These are phyloP conservation scores for Boletus insuetus DNA, from an alignment of 768 basidiomycete species.

Conservation along the genomic window DNA sequence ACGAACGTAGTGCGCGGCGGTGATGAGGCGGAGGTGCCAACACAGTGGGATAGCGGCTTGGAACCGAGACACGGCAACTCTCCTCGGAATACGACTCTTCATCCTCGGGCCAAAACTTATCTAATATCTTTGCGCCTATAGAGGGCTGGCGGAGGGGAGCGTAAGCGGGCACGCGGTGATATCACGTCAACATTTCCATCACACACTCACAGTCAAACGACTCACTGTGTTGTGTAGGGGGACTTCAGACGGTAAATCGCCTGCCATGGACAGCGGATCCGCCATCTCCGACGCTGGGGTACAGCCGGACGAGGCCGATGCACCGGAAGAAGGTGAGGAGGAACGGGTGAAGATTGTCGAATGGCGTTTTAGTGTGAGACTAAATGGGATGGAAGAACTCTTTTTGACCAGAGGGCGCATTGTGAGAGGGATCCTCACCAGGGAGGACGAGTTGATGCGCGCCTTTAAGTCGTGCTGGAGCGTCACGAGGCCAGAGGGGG, in stretches of 20 bases:
- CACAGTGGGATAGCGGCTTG: slow-evolving; percentile 14
- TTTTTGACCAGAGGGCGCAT: slow-evolving; percentile 30
- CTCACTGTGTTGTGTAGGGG: slow-evolving; percentile 14
- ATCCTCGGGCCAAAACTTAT: slow-evolving; percentile 33
- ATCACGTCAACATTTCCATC: slow-evolving; percentile 8
- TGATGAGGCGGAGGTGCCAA: slow-evolving; percentile 31
- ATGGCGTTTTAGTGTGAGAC: slow-evolving; percentile 24
- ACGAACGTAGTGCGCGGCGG: slow-evolving; percentile 23
- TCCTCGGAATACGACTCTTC: slow-evolving; percentile 21
- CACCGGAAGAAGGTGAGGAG: slow-evolving; percentile 15
- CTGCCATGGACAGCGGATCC: slow-evolving; percentile 17
- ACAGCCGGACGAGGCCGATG: slow-evolving; percentile 9
- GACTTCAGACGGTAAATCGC: neutral
- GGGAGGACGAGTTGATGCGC: slow-evolving; percentile 22
- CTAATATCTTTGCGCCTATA: slow-evolving; percentile 29
- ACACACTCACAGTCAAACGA: neutral
- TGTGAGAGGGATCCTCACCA: slow-evolving; percentile 26
- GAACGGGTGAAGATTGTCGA: slow-evolving; percentile 24
- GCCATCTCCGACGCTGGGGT: slow-evolving; percentile 18
- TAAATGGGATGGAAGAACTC: slow-evolving; percentile 24
- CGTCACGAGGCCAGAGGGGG: slow-evolving; percentile 27
- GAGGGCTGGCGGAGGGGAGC: slow-evolving; percentile 17
- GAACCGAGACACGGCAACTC: slow-evolving; percentile 7
- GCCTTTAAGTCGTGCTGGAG: slow-evolving; percentile 31
- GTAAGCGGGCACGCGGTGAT: neutral